A percentile compares a stretch with the other conserved stretches of the same genome.
Conservation (phyloP, 495 filamentous ascomycete genomes). For the Choiromyces venosus region DNA sequence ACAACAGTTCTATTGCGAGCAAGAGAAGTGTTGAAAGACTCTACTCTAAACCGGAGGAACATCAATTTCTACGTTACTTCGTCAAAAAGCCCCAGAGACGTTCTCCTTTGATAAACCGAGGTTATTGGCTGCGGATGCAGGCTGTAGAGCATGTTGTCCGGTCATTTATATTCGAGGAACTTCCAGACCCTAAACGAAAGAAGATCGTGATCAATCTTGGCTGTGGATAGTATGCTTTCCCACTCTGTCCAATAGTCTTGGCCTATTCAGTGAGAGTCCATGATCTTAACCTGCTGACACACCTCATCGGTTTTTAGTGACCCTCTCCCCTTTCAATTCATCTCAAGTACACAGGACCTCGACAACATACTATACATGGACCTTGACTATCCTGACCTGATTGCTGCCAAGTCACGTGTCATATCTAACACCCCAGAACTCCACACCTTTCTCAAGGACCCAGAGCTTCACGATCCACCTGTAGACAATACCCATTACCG, state of each 20-base stretch:
- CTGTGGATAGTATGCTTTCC: conserved; percentile 71
- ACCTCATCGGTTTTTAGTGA: conserved; percentile 56
- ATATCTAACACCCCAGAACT: conserved; percentile 60
- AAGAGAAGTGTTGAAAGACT: conserved; percentile 83
- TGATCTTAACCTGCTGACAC: conserved; percentile 14
- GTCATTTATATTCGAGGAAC: conserved; percentile 57
- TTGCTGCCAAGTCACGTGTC: conserved; percentile 63
- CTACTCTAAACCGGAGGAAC: conserved; percentile 61
- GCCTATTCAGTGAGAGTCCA: background rate
- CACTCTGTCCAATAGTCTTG: background rate
- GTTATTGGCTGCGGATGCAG: conserved; percentile 80
- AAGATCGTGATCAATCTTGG: conserved; percentile 82
- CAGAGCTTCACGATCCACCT: conserved; percentile 43
- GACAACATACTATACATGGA: conserved; percentile 66
- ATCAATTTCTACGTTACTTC: conserved; percentile 80
- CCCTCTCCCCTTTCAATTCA: conserved; percentile 80
- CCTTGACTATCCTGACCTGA: conserved; percentile 78
- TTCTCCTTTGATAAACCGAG: conserved; percentile 78
- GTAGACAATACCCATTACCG: conserved; percentile 51
- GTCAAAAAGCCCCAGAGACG: conserved; percentile 75
- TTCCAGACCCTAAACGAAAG: conserved; percentile 46
- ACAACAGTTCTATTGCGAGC: conserved; percentile 82
- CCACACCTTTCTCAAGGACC: conserved; percentile 49
- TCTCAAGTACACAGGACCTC: conserved; percentile 55
- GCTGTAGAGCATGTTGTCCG: conserved; percentile 68